A percentile compares a stretch with the other conserved stretches of the same genome.
Evolutionary conservation across 768 basidiomycete species (phyloP).

Genomic region (Austroboletus festivus): DNA sequence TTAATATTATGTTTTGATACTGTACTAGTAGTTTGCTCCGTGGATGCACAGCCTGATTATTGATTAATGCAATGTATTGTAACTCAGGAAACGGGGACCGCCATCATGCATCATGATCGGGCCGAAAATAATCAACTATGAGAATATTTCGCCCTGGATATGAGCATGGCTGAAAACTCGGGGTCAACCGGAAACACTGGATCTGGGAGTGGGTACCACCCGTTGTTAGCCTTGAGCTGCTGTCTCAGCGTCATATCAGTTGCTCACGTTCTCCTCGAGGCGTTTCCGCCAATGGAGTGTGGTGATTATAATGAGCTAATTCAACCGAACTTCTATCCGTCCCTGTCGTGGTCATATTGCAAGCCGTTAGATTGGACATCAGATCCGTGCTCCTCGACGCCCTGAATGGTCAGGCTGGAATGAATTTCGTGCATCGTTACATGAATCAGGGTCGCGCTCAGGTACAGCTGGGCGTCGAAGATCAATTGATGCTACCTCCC

Average conservation of each 20-base stretch:
- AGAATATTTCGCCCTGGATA: conserved; percentile 9
- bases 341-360: conserved; percentile 20
- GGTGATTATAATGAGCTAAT: conserved; percentile 8
- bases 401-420: conserved; percentile 22
- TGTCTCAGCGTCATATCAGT: background rate
- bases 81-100: background rate
- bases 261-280: conserved; percentile 4
- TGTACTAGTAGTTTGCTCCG: conserved; percentile 17
- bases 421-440: conserved; percentile 16
- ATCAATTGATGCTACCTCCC: conserved; percentile 14
- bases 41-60: conserved; percentile 7
- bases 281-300: conserved; percentile 21
- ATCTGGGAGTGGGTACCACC: background rate
- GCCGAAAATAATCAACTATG: background rate
- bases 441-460: conserved; percentile 28
- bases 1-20: conserved; percentile 11
- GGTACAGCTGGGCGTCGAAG: conserved; percentile 14
- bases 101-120: no score
- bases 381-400: conserved; percentile 18
- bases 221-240: background rate
- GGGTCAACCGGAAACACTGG: background rate
- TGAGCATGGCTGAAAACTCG: conserved; percentile 2
- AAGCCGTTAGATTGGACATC: conserved; percentile 12
- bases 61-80: background rate
- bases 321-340: conserved; percentile 18